Conservation (phyloP, 371 early-diverging fungal genomes). For the Mucor racemosus region DNA sequence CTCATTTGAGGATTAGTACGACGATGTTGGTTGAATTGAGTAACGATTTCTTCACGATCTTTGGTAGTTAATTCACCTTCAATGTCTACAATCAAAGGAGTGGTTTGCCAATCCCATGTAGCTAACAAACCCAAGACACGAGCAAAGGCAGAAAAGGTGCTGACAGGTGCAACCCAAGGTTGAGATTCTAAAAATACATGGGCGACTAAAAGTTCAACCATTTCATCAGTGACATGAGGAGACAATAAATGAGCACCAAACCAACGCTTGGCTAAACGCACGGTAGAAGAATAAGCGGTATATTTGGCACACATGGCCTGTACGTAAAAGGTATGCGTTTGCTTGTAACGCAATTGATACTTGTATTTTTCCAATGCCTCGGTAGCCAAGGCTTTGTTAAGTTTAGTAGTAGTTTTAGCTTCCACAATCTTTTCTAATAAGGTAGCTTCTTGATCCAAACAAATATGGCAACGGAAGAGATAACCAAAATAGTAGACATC, state of each 20-base stretch:
- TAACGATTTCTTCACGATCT: slow-evolving; percentile 50
- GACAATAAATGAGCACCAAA: slow-evolving; percentile 76
- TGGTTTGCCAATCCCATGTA: slow-evolving; percentile 75
- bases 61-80: slow-evolving; percentile 60
- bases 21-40: slow-evolving; percentile 51
- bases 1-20: slow-evolving; percentile 46
- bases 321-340: slow-evolving; percentile 68
- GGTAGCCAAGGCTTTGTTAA: slow-evolving; percentile 50
- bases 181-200: slow-evolving; percentile 68
- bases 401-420: slow-evolving; percentile 48
- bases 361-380: slow-evolving; percentile 57
- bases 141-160: slow-evolving; percentile 71
- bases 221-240: slow-evolving; percentile 62
- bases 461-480: slow-evolving; percentile 77
- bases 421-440: slow-evolving; percentile 62
- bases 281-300: slow-evolving; percentile 70
- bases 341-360: slow-evolving; percentile 57
- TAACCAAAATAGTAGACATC: slow-evolving; percentile 75
- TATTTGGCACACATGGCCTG: slow-evolving; percentile 73
- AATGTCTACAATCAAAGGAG: slow-evolving; percentile 80
- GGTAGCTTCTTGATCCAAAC: slow-evolving; percentile 70
- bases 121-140: slow-evolving; percentile 75
- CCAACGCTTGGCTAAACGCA: slow-evolving; percentile 90
- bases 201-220: slow-evolving; percentile 64
- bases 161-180: slow-evolving; percentile 66